Percentiles rank a stretch among this genome's conserved stretches.
phyloP scores from a whole-genome alignment of 1,284 basidiomycete genomes.

The Trametes hirsuta region DNA sequence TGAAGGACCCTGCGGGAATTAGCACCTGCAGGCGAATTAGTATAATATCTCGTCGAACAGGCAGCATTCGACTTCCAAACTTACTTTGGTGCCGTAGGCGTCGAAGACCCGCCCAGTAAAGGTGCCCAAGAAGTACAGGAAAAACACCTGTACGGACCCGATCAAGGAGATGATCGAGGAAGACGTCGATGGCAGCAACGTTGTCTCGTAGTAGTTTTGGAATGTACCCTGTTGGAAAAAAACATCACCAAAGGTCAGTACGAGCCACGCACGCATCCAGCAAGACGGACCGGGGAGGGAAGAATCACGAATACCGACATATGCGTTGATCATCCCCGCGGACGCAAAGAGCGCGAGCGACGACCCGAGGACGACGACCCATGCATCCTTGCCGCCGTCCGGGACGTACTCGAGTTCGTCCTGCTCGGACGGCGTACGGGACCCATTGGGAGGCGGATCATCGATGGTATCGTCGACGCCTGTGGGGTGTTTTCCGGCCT shows the following conservation, averaged over 20 bases:
- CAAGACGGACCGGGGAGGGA: neutral
- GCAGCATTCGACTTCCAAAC: neutral
- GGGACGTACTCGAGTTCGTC: slow-evolving; percentile 21
- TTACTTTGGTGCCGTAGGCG: slow-evolving; percentile 34
- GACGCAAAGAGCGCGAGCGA: slow-evolving; percentile 38
- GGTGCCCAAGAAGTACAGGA: slow-evolving; percentile 39
- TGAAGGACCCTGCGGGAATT: slow-evolving; percentile 36
- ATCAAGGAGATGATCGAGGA: slow-evolving; percentile 46
- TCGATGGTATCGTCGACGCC: neutral
- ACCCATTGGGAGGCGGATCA: neutral
- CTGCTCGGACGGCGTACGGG: neutral
- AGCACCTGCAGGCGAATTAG: slow-evolving; percentile 25
- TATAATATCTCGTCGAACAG: too few relatives aligned
- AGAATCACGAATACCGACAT: slow-evolving; percentile 26
- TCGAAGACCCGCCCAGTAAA: slow-evolving; percentile 41
- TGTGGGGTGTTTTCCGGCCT: neutral
- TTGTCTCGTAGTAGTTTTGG: slow-evolving; percentile 44
- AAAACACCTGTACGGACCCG: slow-evolving; percentile 46
- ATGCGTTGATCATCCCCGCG: slow-evolving; percentile 39
- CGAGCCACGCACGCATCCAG: too few relatives aligned
- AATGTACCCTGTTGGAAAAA: slow-evolving; percentile 38
- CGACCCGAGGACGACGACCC: slow-evolving; percentile 36
- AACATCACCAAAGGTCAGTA: neutral
- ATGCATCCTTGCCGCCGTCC: slow-evolving; percentile 37
- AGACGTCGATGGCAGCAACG: slow-evolving; percentile 38